Evolutionary conservation across 805 yeast genomes (phyloP).

Genomic region (Kluyveromyces dobzhanskii): DNA sequence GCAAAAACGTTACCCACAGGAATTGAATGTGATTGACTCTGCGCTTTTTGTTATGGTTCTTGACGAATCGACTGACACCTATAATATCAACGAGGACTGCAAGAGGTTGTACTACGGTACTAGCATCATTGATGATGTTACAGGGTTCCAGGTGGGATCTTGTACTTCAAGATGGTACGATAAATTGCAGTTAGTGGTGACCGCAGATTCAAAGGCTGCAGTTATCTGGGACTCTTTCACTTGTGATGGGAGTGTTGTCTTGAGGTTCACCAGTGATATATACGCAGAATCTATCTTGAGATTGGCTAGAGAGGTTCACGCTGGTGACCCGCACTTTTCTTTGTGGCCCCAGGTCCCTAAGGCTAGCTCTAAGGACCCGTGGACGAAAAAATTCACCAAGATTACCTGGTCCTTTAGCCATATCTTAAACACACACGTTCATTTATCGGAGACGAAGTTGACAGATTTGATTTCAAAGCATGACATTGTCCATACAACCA

Average conservation of each 20-base stretch:
- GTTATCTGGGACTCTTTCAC: conserved; percentile 87
- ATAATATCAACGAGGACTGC: conserved; percentile 18
- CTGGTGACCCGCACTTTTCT: conserved; percentile 35
- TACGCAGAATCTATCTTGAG: conserved; percentile 84
- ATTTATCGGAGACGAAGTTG: conserved; percentile 82
- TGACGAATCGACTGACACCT: conserved; percentile 48
- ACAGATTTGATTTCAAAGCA: conserved; percentile 75
- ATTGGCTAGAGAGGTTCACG: conserved; percentile 72
- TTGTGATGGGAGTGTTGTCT: conserved; percentile 87
- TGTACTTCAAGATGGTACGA: conserved; percentile 94
- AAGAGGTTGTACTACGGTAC: conserved; percentile 81
- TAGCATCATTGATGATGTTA: conserved; percentile 48
- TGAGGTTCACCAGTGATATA: conserved; percentile 80
- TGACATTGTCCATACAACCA: conserved; percentile 67
- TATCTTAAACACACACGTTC: conserved; percentile 37
- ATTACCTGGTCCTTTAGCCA: conserved; percentile 32
- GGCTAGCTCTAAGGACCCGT: conserved; percentile 4
- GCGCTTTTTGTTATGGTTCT: conserved; percentile 75
- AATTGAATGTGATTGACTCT: conserved; percentile 48
- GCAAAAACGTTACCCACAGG: conserved; percentile 31
- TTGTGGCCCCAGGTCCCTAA: conserved; percentile 26
- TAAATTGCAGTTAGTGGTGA: conserved; percentile 75
- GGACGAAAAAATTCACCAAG: conserved; percentile 16
- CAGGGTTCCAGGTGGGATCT: conserved; percentile 83
- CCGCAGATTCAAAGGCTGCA: conserved; percentile 81